Percentiles rank a stretch among this genome's conserved stretches.
Evolutionary conservation across 768 basidiomycete species (phyloP).

Genomic region (Mycena alexandri): DNA sequence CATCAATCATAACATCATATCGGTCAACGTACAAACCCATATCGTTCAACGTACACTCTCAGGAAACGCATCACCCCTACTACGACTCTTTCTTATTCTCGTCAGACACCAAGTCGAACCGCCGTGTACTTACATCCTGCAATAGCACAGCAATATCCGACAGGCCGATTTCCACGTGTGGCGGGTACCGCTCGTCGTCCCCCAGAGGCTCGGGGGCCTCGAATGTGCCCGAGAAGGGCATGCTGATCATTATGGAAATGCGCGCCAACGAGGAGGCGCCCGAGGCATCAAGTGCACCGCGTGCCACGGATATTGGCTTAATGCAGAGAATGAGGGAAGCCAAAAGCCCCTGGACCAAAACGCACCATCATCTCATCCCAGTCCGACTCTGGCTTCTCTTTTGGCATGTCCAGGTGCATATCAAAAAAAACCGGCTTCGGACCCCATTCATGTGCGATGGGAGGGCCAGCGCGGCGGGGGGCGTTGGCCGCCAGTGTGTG

Average conservation of each 20-base stretch:
- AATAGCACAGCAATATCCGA: conserved; percentile 1
- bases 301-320: conserved; percentile 31
- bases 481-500: not conserved
- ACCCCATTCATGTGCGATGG: conserved; percentile 21
- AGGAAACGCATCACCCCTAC: not conserved
- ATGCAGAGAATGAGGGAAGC: not conserved
- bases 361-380: conserved; percentile 35
- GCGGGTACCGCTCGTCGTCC: conserved; percentile 24
- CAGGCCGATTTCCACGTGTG: conserved; percentile 24
- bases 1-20: too few species aligned
- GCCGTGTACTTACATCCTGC: conserved; percentile 13
- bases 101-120: not conserved
- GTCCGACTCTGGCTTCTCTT: conserved; percentile 2
- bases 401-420: conserved; percentile 14
- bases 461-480: too few species aligned
- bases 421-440: conserved; percentile 28
- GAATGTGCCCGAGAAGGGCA: conserved; percentile 20
- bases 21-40: too few species aligned
- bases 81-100: conserved; percentile 16
- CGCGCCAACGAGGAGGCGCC: conserved; percentile 23
- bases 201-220: not conserved
- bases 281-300: conserved; percentile 2
- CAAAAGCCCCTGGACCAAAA: not conserved
- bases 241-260: conserved; percentile 25
- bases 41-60: too few species aligned